These are phyloP conservation scores for Chaetomium olivaceum DNA, from an alignment of 2,329 filamentous ascomycete genomes.

Conservation along the genomic window DNA sequence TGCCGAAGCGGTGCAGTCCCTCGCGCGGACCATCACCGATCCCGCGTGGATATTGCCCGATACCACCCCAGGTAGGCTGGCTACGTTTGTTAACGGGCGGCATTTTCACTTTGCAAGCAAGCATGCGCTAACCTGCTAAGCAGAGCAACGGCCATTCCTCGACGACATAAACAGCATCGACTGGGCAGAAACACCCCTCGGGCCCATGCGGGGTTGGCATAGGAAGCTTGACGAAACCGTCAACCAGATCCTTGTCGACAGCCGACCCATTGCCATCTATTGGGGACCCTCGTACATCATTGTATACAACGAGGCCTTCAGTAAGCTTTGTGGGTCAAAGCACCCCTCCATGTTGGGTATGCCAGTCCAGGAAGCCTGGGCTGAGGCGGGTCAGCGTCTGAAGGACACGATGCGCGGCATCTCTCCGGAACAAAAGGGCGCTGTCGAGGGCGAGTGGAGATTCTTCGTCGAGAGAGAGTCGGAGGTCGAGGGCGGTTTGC, in stretches of 20 bases:
- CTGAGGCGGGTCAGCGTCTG: conserved; percentile 47
- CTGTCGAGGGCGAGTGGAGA: conserved; percentile 46
- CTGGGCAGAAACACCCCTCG: conserved; percentile 49
- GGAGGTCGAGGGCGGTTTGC: conserved; percentile 34
- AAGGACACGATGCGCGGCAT: conserved; percentile 43
- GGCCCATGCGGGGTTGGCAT: conserved; percentile 47
- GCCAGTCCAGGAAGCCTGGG: conserved; percentile 60
- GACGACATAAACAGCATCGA: conserved; percentile 44
- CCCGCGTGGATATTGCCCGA: conserved; percentile 39
- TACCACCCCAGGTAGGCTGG: conserved; percentile 32
- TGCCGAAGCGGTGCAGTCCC: conserved; percentile 28
- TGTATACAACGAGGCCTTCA: conserved; percentile 74
- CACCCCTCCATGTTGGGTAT: conserved; percentile 65
- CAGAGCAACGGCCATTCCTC: conserved; percentile 40
- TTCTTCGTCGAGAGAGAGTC: conserved; percentile 47
- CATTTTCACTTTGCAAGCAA: neutral
- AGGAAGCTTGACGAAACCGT: conserved; percentile 45
- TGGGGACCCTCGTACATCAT: conserved; percentile 62
- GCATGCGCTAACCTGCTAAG: conserved; percentile 13
- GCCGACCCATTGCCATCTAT: conserved; percentile 56
- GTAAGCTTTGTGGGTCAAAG: conserved; percentile 60
- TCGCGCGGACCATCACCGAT: conserved; percentile 32
- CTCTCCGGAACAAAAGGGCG: conserved; percentile 37
- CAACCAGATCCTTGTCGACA: conserved; percentile 45
- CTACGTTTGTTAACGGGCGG: neutral